A percentile compares a stretch with the other conserved stretches of the same genome.
Conservation (phyloP, 2,329 filamentous ascomycete genomes). For the Pyricularia pennisetigena region DNA sequence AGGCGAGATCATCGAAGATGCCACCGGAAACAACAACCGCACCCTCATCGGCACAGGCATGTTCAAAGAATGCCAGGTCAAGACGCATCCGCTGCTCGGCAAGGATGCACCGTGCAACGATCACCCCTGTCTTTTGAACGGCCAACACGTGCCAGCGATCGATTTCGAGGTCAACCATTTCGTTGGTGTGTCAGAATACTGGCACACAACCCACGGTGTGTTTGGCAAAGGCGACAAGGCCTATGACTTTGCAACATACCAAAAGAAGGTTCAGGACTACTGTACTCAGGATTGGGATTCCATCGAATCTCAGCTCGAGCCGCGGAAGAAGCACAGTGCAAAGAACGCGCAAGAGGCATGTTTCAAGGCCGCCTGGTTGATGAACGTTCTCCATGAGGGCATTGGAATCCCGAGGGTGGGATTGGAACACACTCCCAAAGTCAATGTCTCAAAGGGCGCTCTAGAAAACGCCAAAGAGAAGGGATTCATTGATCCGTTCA, state of each 20-base stretch:
- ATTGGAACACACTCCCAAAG: slow-evolving; percentile 50
- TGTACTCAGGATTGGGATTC: slow-evolving; percentile 74
- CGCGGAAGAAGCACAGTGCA: slow-evolving; percentile 66
- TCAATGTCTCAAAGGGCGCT: slow-evolving; percentile 64
- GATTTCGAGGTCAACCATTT: slow-evolving; percentile 98
- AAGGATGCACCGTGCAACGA: slow-evolving; percentile 81
- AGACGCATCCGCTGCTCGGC: slow-evolving; percentile 77
- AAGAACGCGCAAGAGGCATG: slow-evolving; percentile 79
- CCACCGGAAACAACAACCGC: slow-evolving; percentile 21
- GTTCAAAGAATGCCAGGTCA: slow-evolving; percentile 75
- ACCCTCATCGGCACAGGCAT: slow-evolving; percentile 72
- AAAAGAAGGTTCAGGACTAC: slow-evolving; percentile 73
- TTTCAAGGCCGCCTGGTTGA: slow-evolving; percentile 97
- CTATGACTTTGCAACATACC: slow-evolving; percentile 87
- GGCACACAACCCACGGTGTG: slow-evolving; percentile 95
- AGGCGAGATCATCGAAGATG: slow-evolving; percentile 44
- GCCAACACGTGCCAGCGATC: slow-evolving; percentile 86
- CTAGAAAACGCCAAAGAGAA: slow-evolving; percentile 60
- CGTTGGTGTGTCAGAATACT: slow-evolving; percentile 94
- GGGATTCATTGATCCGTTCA: slow-evolving; percentile 76
- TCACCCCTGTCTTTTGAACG: slow-evolving; percentile 79
- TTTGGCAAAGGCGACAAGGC: slow-evolving; percentile 73
- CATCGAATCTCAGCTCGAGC: slow-evolving; percentile 57
- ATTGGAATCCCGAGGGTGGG: slow-evolving; percentile 86
- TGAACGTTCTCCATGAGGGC: slow-evolving; percentile 91